phyloP scores from a whole-genome alignment of 139 green algal species.

The Ulvella scutata region DNA sequence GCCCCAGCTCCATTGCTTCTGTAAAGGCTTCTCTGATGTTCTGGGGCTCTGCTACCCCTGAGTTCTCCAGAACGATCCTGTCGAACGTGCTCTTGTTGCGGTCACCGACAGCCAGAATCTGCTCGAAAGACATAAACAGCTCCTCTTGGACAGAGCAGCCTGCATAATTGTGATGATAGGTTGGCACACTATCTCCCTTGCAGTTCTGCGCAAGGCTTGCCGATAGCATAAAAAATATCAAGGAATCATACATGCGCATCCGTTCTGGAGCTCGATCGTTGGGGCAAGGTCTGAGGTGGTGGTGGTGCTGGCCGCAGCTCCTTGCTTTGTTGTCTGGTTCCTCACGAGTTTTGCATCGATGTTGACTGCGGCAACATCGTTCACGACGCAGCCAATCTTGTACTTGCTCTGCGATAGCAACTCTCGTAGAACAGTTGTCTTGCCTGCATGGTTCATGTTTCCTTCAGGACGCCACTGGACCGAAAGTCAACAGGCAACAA shows the following conservation, averaged over 20 bases:
- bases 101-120: conserved; percentile 58
- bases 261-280: conserved; percentile 86
- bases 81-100: background rate
- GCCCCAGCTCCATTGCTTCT: conserved; percentile 39
- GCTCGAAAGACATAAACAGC: conserved; percentile 74
- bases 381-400: conserved; percentile 89
- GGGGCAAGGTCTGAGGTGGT: conserved; percentile 61
- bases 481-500: background rate
- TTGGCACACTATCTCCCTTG: no score
- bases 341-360: conserved; percentile 87
- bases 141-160: conserved; percentile 76
- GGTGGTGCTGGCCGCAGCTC: conserved; percentile 8
- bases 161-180: conserved; percentile 16
- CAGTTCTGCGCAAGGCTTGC: background rate
- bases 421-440: conserved; percentile 78
- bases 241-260: conserved; percentile 66
- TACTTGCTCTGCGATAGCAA: conserved; percentile 59
- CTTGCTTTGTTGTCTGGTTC: conserved; percentile 22
- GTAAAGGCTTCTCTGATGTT: conserved; percentile 82
- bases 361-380: conserved; percentile 83
- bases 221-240: background rate
- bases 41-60: conserved; percentile 77
- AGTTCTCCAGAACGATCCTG: conserved; percentile 84
- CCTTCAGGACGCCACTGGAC: background rate
- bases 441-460: conserved; percentile 32